Base-by-base conservation (phyloP, 2,329 filamentous ascomycete genomes). In the Xylaria sp. region DNA sequence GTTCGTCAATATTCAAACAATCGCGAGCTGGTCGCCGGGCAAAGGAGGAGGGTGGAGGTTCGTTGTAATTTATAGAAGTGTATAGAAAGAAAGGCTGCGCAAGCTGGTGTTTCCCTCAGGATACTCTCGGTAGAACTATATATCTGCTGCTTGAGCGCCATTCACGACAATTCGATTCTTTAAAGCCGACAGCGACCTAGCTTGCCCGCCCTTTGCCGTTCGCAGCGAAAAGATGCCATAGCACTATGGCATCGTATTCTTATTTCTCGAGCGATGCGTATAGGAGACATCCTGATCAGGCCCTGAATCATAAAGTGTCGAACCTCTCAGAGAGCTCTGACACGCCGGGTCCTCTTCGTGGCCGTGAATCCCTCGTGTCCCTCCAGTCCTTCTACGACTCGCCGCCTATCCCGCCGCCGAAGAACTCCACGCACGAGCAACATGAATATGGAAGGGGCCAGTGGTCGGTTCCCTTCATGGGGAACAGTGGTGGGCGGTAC, bases 351-450 rank as follows among this genome's bases (percentile, higher is more conserved):
- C 66, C 67, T 49, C 59, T 76, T 36, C 73, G 69, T 52, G 76
- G 76, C 23, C 76, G 78, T 41, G 78, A 79, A 62, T 78, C 77
- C 13, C 74, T 79, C 51, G 74, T 78, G 5, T 78, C 78, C 54
- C 73, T 78, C 8, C 75, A 78, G 64, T 78, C 77, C 15, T 68
- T 72, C 28, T 73, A 75, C 69, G 75, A 72, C 20, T 72, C 74
- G 28, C 59, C 69, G 20, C 72, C 74, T 20, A 61, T 67, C 13
- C 61, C 62, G 1, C 48, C 59, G 6, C 56, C 70, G 20, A 46
- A 36, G 20, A 67, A 69, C 18, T 18, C 33, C 51, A 33, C 66
- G 2, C 56, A 63, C 18, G 67, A 73, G 46, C 73, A 70, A 41
- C 69, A 72, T 41, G 48, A 69, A 18, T 74, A 75, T 58, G 63